phyloP scores from a whole-genome alignment of 352 stramenopile genomes.

The Pythium sp. region DNA sequence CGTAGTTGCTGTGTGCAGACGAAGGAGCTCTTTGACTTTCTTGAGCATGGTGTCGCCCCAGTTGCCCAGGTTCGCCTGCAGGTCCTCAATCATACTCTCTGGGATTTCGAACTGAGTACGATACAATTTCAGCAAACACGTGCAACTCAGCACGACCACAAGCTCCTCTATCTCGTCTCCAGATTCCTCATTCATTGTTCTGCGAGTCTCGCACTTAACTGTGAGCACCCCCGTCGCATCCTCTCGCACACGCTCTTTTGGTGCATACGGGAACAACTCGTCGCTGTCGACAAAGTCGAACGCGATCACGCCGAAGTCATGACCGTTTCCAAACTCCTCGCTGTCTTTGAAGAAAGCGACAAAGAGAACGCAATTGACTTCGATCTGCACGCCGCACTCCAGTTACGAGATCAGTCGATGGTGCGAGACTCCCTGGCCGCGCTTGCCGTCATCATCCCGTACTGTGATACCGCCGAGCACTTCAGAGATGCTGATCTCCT shows the following conservation, averaged over 20 bases:
- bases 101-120: neutral
- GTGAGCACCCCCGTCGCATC: neutral
- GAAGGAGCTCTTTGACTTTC: conserved; percentile 5
- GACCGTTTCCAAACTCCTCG: neutral
- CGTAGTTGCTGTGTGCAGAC: neutral
- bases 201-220: neutral
- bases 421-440: too few relatives aligned
- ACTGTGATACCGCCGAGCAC: too few relatives aligned
- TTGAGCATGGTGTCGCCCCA: conserved; percentile 7
- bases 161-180: neutral
- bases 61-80: neutral
- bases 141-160: neutral
- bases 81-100: neutral
- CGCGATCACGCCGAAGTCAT: neutral
- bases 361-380: neutral
- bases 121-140: neutral
- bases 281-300: conserved; percentile 1
- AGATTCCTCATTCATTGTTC: neutral
- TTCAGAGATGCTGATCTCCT: too few relatives aligned
- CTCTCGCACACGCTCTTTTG: neutral
- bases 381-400: too few relatives aligned
- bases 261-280: neutral
- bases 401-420: too few relatives aligned
- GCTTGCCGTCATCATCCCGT: too few relatives aligned
- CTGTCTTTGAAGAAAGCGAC: neutral